Evolutionary conservation across 202 grass and related monocot species (phyloP).

Genomic region (Zizania palustris): DNA sequence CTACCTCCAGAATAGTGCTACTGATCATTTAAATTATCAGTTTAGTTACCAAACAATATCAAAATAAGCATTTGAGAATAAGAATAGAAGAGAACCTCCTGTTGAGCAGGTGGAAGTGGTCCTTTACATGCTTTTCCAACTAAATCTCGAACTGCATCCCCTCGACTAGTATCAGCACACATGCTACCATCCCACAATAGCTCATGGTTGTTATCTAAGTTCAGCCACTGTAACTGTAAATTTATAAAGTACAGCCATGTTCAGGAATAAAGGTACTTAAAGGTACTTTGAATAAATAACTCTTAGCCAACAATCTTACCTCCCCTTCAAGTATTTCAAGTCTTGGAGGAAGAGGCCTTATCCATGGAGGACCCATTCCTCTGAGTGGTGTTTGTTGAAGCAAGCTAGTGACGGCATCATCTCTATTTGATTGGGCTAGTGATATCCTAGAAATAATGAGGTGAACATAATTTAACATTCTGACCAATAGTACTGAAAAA

Average conservation of each 20-base stretch:
- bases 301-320: constrained; percentile 49
- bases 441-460: constrained; percentile 56
- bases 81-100: constrained; percentile 65
- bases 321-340: constrained; percentile 92
- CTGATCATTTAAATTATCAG: neutral
- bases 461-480: constrained; percentile 25
- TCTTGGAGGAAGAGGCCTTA: constrained; percentile 79
- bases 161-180: constrained; percentile 84
- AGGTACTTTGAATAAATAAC: constrained; percentile 13
- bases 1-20: neutral
- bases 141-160: constrained; percentile 76
- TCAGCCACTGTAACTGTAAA: constrained; percentile 85
- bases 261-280: constrained; percentile 45
- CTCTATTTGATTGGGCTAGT: constrained; percentile 66
- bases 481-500: constrained; percentile 26
- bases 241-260: constrained; percentile 26
- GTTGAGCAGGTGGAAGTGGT: constrained; percentile 78
- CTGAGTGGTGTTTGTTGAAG: constrained; percentile 65
- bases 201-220: constrained; percentile 85
- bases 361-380: constrained; percentile 82
- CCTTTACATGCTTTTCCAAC: constrained; percentile 82
- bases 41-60: constrained; percentile 17
- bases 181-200: constrained; percentile 91
- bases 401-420: constrained; percentile 56
- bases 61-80: constrained; percentile 39